Conservation (phyloP, 169 alveolate species). For the Theileria sp. region DNA sequence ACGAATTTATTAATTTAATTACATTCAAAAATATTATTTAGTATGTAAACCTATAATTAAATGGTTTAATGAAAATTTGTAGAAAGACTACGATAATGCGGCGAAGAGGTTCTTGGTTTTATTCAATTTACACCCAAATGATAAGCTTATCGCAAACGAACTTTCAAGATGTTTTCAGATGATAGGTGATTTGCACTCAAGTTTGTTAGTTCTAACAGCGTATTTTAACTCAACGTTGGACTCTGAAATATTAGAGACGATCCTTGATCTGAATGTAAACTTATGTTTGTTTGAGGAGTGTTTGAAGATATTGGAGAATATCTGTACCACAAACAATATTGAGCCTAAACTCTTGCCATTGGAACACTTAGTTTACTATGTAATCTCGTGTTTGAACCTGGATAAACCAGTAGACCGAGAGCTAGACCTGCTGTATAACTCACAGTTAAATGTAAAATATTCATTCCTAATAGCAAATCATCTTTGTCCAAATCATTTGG, state of each 20-base stretch:
- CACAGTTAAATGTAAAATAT: slow-evolving; percentile 5
- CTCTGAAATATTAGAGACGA: slow-evolving; percentile 26
- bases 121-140: slow-evolving; percentile 54
- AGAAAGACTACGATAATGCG: slow-evolving; percentile 58
- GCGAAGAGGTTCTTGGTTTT: slow-evolving; percentile 36
- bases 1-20: not conserved
- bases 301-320: slow-evolving; percentile 7
- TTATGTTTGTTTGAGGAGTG: slow-evolving; percentile 43
- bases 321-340: slow-evolving; percentile 7
- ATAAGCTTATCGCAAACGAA: slow-evolving; percentile 43
- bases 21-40: not conserved
- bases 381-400: slow-evolving; percentile 31
- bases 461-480: slow-evolving; percentile 29
- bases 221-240: slow-evolving; percentile 31
- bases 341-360: slow-evolving; percentile 17
- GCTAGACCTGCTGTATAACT: slow-evolving; percentile 23
- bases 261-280: slow-evolving; percentile 29
- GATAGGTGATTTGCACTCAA: slow-evolving; percentile 52
- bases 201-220: slow-evolving; percentile 40
- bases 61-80: not conserved
- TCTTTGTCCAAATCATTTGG: slow-evolving; percentile 18
- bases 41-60: too few relatives aligned
- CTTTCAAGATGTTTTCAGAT: slow-evolving; percentile 41
- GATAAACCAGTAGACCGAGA: slow-evolving; percentile 26
- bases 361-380: slow-evolving; percentile 40